A percentile compares a stretch with the other conserved stretches of the same genome.
phyloP scores from a whole-genome alignment of 148 eudicot genomes.

The Vaccinium darrowii region DNA sequence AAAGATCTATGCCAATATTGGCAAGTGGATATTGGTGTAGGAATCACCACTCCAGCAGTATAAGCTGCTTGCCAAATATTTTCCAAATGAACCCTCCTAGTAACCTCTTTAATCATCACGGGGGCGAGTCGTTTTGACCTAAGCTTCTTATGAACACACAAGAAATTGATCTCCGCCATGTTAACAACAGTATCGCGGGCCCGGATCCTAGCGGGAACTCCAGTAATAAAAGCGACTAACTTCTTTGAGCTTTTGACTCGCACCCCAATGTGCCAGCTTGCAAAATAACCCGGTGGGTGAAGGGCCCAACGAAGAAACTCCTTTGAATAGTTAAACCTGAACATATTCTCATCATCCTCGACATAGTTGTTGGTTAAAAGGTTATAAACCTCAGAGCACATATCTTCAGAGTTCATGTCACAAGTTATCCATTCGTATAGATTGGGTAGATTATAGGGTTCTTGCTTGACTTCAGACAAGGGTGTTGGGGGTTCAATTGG shows the following conservation, averaged over 20 bases:
- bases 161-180: constrained; percentile 85
- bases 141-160: constrained; percentile 88
- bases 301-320: constrained; percentile 87
- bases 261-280: constrained; percentile 91
- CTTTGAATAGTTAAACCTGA: constrained; percentile 80
- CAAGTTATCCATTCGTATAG: constrained; percentile 87
- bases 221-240: constrained; percentile 82
- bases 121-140: constrained; percentile 88
- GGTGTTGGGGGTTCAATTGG: constrained; percentile 66
- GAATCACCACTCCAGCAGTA: constrained; percentile 87
- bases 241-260: constrained; percentile 71
- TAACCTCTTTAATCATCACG: constrained; percentile 89
- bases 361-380: constrained; percentile 79
- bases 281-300: constrained; percentile 71
- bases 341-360: constrained; percentile 95
- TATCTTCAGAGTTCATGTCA: constrained; percentile 70
- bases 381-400: constrained; percentile 71
- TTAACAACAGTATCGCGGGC: constrained; percentile 52
- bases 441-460: constrained; percentile 67
- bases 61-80: constrained; percentile 97
- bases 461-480: constrained; percentile 62
- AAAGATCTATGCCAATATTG: constrained; percentile 88
- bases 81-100: constrained; percentile 84
- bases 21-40: constrained; percentile 75
- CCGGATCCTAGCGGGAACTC: constrained; percentile 77